phyloP scores from a whole-genome alignment of 1,284 basidiomycete genomes.

The Ceratobasidium sp. region DNA sequence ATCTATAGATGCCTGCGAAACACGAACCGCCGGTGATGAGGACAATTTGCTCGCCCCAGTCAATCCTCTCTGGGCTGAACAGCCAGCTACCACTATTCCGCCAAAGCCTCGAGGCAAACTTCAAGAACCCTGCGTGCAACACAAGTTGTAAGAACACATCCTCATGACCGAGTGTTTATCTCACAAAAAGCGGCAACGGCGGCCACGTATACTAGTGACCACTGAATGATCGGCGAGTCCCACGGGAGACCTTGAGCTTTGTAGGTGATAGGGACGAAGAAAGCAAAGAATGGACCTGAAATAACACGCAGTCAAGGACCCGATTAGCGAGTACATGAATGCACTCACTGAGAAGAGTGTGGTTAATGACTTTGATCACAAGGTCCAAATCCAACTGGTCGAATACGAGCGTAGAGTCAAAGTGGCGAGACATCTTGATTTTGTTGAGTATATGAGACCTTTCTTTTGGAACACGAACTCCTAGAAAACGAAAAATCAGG shows the following conservation, averaged over 20 bases:
- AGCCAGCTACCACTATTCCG: slow-evolving; percentile 76
- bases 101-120: slow-evolving; percentile 77
- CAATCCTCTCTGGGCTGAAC: slow-evolving; percentile 69
- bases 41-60: slow-evolving; percentile 89
- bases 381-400: slow-evolving; percentile 71
- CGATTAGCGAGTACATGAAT: neutral
- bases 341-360: slow-evolving; percentile 80
- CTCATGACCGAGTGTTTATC: slow-evolving; percentile 55
- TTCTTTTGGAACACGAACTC: neutral
- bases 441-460: neutral
- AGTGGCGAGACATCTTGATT: slow-evolving; percentile 37
- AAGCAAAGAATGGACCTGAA: slow-evolving; percentile 82
- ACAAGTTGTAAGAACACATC: slow-evolving; percentile 35
- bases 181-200: slow-evolving; percentile 73
- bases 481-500: neutral
- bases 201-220: slow-evolving; percentile 67
- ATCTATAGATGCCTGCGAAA: neutral
- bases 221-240: slow-evolving; percentile 66
- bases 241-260: slow-evolving; percentile 72
- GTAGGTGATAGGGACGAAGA: slow-evolving; percentile 80
- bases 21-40: slow-evolving; percentile 87
- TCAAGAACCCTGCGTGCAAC: slow-evolving; percentile 67
- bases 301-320: slow-evolving; percentile 10
- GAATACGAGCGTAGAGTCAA: slow-evolving; percentile 49
- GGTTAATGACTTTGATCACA: slow-evolving; percentile 76